phyloP scores from a whole-genome alignment of 495 filamentous ascomycete species.

The Penicillium crystallinum region DNA sequence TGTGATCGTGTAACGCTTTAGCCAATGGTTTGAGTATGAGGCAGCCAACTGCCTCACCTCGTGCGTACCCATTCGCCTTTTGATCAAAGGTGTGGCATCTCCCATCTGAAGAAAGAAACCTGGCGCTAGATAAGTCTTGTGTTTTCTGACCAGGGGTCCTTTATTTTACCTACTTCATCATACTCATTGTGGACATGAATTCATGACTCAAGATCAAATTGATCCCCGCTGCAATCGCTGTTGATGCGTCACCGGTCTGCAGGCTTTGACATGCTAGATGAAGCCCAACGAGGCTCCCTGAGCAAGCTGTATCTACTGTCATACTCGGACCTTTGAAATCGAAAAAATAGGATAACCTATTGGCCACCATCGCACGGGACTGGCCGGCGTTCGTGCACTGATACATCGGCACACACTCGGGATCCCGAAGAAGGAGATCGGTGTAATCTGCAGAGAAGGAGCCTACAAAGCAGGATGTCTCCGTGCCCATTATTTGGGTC shows the following conservation, averaged over 20 bases:
- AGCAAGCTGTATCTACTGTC: conserved; percentile 52
- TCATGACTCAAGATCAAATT: conserved; percentile 30
- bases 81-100: conserved; percentile 34
- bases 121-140: neutral
- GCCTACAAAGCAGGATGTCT: conserved; percentile 47
- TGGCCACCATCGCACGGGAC: conserved; percentile 37
- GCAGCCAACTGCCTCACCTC: conserved; percentile 29
- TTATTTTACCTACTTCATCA: conserved; percentile 15
- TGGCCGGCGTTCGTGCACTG: conserved; percentile 29
- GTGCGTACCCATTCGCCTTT: conserved; percentile 29
- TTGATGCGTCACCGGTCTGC: conserved; percentile 34
- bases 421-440: conserved; percentile 26
- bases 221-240: conserved; percentile 32
- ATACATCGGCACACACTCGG: conserved; percentile 27
- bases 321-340: conserved; percentile 39
- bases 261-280: conserved; percentile 46
- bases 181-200: conserved; percentile 20
- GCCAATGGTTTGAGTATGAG: conserved; percentile 35
- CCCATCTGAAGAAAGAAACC: conserved; percentile 30
- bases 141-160: neutral
- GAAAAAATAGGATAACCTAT: conserved; percentile 41
- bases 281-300: conserved; percentile 44
- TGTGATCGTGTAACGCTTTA: conserved; percentile 29
- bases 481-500: conserved; percentile 35
- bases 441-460: conserved; percentile 29